Conservation (phyloP, 768 basidiomycete genomes). For the Pilatotrama ljubarskyi region DNA sequence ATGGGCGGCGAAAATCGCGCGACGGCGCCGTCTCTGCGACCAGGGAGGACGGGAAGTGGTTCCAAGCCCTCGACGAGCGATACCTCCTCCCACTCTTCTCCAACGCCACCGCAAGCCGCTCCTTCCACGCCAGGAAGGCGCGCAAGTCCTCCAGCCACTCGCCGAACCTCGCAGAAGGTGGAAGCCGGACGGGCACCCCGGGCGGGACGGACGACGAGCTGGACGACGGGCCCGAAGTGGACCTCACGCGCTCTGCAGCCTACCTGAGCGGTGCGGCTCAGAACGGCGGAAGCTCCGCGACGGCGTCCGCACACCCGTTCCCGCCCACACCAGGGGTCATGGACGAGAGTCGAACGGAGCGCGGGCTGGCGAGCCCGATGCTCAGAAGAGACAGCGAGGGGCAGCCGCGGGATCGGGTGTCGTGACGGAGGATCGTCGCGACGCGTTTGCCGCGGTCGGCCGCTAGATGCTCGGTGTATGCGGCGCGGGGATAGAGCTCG, state of each 20-base stretch:
- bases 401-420: constrained; percentile 22
- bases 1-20: constrained; percentile 11
- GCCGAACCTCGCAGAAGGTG: constrained; percentile 30
- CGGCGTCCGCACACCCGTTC: constrained; percentile 44
- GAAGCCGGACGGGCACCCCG: constrained; percentile 34
- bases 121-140: constrained; percentile 78
- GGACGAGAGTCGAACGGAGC: constrained; percentile 57
- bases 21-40: constrained; percentile 4
- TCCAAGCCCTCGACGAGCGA: constrained; percentile 92
- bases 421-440: constrained; percentile 5
- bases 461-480: too few species aligned
- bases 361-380: constrained; percentile 66
- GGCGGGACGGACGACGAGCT: constrained; percentile 41
- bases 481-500: not conserved
- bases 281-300: constrained; percentile 40
- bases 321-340: constrained; percentile 34
- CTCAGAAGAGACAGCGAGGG: constrained; percentile 46
- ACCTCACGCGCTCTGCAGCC: constrained; percentile 25
- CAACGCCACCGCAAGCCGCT: constrained; percentile 85
- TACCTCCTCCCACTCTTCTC: constrained; percentile 93
- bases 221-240: constrained; percentile 33
- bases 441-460: not conserved
- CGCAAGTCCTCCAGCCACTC: constrained; percentile 41
- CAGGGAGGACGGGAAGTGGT: constrained; percentile 88
- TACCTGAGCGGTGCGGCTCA: constrained; percentile 9